Evolutionary conservation across 2,329 filamentous ascomycete species (phyloP), one percentile per base, ranked within the genome.

Genomic region (Phialemonium atrogriseum): DNA sequence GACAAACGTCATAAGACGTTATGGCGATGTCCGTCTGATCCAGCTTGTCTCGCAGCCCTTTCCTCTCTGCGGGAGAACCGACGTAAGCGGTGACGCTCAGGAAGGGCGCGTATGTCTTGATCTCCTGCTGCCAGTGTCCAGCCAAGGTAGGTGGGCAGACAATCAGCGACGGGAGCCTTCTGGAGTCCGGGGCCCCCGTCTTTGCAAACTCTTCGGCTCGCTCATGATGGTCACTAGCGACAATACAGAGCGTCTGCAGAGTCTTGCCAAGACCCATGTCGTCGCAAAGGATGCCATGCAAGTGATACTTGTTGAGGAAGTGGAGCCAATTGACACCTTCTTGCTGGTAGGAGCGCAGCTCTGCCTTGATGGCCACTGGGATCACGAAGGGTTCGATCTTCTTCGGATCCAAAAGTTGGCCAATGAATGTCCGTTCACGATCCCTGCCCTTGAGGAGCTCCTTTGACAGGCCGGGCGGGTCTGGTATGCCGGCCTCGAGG

Each of bases 251-350:
- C 0, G 93, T 98, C 56, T 98, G 91, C 9, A 98, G 64, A 2
- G 91, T 98, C 64, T 98, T 98, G 30, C 91, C 91, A 17, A 98
- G 81, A 50, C 91, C 91, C 91, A 98, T 98, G 55, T 98, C 91
- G 50, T 98, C 91, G 53, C 91, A 98, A 37, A 98, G 84, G 56
- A 98, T 95, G 29, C 91, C 91, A 47, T 98, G 93, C 2, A 98
- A 75, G 49, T 98, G 89, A 54, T 96, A 98, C 36, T 88, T 88
- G 55, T 98, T 98, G 45, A 98, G 78, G 62, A 98, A 98, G 35
- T 93, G 80, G 31, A 98, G 75, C 91, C 91, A 98, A 53, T 98
- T 98, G 51, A 98, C 89, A 54, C 91, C 91, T 33, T 98, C 91
- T 57, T 98, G 91, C 56, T 98, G 93, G 52, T 98, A 98, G 0